Evolutionary conservation across 2,329 filamentous ascomycete genomes (phyloP).

Genomic region (Cladophialophora exuberans): DNA sequence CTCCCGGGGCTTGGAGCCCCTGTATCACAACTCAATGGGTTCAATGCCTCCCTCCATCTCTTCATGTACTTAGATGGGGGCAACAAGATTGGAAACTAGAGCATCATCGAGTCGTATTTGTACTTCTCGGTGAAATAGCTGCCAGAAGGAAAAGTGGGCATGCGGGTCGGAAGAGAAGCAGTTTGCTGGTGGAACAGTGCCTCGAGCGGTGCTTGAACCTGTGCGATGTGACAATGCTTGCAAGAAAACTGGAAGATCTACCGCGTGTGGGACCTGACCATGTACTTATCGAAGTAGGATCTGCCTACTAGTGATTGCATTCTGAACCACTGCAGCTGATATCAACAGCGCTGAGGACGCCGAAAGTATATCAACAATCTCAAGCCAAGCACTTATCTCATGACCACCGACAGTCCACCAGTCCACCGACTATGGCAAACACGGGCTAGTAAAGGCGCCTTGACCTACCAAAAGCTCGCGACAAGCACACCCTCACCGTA

Average conservation of each 20-base stretch:
- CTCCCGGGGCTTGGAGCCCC: conserved; percentile 3
- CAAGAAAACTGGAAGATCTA: conserved; percentile 8
- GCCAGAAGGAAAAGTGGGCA: background rate
- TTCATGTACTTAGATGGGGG: background rate
- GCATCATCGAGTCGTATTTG: conserved; percentile 2
- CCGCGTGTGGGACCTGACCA: conserved; percentile 8
- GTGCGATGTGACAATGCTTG: conserved; percentile 3
- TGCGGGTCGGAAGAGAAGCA: background rate
- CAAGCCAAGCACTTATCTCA: conserved; percentile 13
- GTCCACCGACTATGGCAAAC: conserved; percentile 15
- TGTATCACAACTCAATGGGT: background rate
- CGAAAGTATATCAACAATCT: conserved; percentile 15
- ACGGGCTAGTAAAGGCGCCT: conserved; percentile 13
- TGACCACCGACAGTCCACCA: conserved; percentile 17
- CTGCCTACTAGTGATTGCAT: background rate
- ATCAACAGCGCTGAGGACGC: background rate
- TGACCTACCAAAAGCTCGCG: conserved; percentile 4
- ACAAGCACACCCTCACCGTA: conserved; percentile 14
- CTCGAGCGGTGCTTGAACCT: background rate
- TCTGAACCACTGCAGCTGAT: conserved; percentile 3
- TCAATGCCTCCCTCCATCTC: conserved; percentile 6
- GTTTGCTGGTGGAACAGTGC: too few relatives aligned
- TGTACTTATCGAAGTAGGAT: conserved; percentile 14
- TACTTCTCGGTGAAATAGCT: background rate
- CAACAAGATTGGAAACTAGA: background rate